These are phyloP conservation scores for Paecilomyces variotii DNA, from an alignment of 2,329 filamentous ascomycete species.

Conservation along the genomic window DNA sequence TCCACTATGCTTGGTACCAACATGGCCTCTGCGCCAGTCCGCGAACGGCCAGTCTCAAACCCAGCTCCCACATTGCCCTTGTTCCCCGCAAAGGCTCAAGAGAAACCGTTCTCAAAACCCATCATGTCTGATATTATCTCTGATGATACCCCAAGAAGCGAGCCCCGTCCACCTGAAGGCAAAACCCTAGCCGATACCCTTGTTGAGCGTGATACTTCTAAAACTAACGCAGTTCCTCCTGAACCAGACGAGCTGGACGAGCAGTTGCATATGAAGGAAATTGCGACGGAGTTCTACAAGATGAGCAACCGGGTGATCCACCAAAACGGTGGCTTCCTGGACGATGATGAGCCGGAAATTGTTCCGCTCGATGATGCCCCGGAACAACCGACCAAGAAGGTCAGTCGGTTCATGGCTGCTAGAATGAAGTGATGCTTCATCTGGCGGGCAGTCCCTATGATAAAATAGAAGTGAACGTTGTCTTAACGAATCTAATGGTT, in stretches of 20 bases:
- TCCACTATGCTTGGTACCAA: background rate
- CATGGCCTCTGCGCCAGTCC: background rate
- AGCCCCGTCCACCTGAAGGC: constrained; percentile 32
- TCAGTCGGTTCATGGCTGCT: constrained; percentile 43
- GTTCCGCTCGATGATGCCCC: constrained; percentile 61
- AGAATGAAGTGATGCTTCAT: constrained; percentile 25
- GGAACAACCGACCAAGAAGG: constrained; percentile 34
- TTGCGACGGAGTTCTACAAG: constrained; percentile 74
- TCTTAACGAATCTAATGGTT: background rate
- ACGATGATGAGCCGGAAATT: constrained; percentile 59
- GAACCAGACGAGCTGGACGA: constrained; percentile 64
- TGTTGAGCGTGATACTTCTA: constrained; percentile 41
- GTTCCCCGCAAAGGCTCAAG: constrained; percentile 29
- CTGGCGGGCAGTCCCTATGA: background rate
- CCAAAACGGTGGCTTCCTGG: constrained; percentile 71
- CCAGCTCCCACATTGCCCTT: constrained; percentile 20
- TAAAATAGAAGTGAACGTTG: background rate
- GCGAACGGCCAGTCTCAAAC: constrained; percentile 12
- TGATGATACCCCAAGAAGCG: constrained; percentile 8
- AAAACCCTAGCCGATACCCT: constrained; percentile 52
- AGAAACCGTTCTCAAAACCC: constrained; percentile 32
- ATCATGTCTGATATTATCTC: constrained; percentile 17
- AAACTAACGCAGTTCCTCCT: constrained; percentile 26
- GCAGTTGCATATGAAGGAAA: constrained; percentile 63
- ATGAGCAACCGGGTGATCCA: constrained; percentile 77